Base-by-base conservation (phyloP, 1,284 basidiomycete species). In the Heterobasidion parviporum region DNA sequence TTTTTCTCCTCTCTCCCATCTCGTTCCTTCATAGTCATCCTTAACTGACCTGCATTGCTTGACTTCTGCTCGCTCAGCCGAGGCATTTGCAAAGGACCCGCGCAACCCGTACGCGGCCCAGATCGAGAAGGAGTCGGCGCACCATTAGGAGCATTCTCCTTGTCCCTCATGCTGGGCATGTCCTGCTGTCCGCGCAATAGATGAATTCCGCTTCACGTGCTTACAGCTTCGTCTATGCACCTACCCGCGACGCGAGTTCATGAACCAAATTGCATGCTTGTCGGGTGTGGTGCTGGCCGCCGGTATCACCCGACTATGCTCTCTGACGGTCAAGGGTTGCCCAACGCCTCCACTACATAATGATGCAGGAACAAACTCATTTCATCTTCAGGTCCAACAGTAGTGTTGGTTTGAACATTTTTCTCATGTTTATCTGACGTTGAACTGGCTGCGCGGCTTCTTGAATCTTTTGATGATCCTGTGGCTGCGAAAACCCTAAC, bases 101-200 rank as follows among this genome's bases (percentile, higher is more conserved):
- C 82, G 81, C 68, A 91, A 91, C 76, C 88, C 89, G 47, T 88
- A 90, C 70, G 85, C 84, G 20, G 83, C 82, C 26, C 80, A 86
- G 65, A 81, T 90, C 57, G 84, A 88, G 47, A 83, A 72, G 63
- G 63, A 74, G 65, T 61, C 63, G n/a, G 35, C 48, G 26, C 50
- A 55, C 9, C 46, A 54, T 18, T 59, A 59, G 55, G 10, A 12
- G 38, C n/a, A 26, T 26, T 3, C 26, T 26, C 26, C 26, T 3
- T 26, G 26, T 26, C 26, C 26, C 5, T 26, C 26, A 26, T 26
- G 26, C 26, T 26, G 26, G 26, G 3, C 26, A 26, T 41, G 38
- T 41, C n/a, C 38, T 41, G 38, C 38, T 41, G 6, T 10, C 2
- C 6, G 38, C n/a, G 38, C 38, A 41, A 41, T 41, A 41, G 38